Evolutionary conservation across 108 stramenopile species (phyloP).

Genomic region (Pinguiococcus pyrenoidosus): DNA sequence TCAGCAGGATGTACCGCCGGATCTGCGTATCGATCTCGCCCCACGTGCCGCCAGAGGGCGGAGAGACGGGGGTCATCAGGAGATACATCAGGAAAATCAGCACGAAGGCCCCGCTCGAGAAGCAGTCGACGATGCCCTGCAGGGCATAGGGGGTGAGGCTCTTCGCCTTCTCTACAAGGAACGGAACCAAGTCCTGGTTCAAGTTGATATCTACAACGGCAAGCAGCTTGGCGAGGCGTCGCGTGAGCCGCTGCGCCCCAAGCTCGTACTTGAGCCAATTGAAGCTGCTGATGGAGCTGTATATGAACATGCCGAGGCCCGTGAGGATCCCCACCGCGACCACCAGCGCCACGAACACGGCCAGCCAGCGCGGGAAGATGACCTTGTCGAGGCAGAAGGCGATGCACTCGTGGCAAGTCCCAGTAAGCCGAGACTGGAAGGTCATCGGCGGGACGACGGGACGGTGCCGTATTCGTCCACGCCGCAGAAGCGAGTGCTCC

Average conservation of each 20-base stretch:
- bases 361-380: constrained; percentile 17
- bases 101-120: constrained; percentile 5
- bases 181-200: constrained; percentile 8
- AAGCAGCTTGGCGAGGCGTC: not conserved
- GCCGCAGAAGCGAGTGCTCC: too few relatives aligned
- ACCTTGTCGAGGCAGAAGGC: constrained; percentile 1
- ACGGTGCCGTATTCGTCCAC: too few relatives aligned
- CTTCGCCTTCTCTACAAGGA: not conserved
- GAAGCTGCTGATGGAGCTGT: constrained; percentile 2
- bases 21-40: constrained; percentile 18
- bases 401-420: too few relatives aligned
- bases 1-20: constrained; percentile 14
- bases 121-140: constrained; percentile 4
- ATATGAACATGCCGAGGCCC: constrained; percentile 6
- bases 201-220: constrained; percentile 1
- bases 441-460: too few relatives aligned
- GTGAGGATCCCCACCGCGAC: not conserved
- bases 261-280: not conserved
- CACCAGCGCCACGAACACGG: constrained; percentile 13
- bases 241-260: constrained; percentile 1
- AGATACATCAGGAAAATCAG: constrained; percentile 17
- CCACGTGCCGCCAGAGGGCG: constrained; percentile 10
- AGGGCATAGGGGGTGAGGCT: not conserved
- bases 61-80: constrained; percentile 1
- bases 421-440: too few relatives aligned